Conservation (phyloP, 148 eudicot species). For the Fagopyrum esculentum region DNA sequence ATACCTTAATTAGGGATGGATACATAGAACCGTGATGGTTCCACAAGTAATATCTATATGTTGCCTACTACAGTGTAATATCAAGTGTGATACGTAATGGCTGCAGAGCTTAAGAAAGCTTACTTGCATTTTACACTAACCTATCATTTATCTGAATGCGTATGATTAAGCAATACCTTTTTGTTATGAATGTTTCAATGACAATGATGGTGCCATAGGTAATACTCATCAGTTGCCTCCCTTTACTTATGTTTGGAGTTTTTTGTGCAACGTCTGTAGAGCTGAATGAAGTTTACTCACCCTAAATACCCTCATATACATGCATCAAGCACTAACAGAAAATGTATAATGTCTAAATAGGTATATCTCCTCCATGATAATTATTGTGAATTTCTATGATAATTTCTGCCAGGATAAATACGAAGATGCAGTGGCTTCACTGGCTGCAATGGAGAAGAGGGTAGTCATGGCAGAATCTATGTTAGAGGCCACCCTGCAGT, state of each 20-base stretch:
- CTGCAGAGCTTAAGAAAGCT: neutral
- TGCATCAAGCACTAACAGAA: neutral
- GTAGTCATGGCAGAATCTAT: slow-evolving; percentile 96
- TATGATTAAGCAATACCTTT: neutral
- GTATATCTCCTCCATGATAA: neutral
- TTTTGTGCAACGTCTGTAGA: neutral
- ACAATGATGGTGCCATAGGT: neutral
- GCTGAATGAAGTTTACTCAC: neutral
- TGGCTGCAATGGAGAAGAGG: slow-evolving; percentile 91
- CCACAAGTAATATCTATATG: neutral
- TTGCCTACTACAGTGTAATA: neutral
- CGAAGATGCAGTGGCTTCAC: slow-evolving; percentile 56
- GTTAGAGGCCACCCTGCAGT: slow-evolving; percentile 99
- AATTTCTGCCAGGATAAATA: slow-evolving; percentile 54
- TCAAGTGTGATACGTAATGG: neutral
- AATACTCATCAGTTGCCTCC: neutral
- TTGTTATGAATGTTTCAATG: neutral
- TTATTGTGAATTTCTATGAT: neutral
- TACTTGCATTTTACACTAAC: neutral
- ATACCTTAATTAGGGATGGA: neutral
- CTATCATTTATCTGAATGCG: neutral
- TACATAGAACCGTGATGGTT: neutral
- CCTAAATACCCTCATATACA: neutral
- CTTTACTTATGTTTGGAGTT: neutral
- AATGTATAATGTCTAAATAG: neutral